Evolutionary conservation across 2,329 filamentous ascomycete genomes (phyloP), one percentile per base, ranked within the genome.

Genomic region (Didymella segeticola): DNA sequence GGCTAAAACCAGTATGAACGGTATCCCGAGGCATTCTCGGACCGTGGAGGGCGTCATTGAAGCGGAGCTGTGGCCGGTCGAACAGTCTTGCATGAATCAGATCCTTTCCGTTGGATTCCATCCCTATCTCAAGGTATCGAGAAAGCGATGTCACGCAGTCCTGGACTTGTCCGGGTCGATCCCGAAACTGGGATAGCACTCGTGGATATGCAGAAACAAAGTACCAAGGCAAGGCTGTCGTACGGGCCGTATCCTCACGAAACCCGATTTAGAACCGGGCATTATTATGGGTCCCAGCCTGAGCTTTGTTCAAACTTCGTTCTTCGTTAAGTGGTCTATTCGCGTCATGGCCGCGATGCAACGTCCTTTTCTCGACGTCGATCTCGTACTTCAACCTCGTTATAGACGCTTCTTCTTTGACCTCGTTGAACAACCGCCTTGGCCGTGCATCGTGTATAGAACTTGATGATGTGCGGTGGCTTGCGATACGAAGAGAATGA

Each of bases 41-140:
- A 36, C 46, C 23, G 50, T 57, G n/a, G 50, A 55, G 26, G 55
- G 51, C 23, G 46, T 56, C 15, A 47, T 53, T 19, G 42, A 56
- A 31, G 48, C 42, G 9, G 53, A 43, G n/a, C 11, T 53, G n/a
- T 41, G 22, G 23, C 19, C 12, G 30, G 20, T 15, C 11, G 22
- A 26, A n/a, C 36, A 41, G n/a, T 27, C 36, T 5, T 50, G 17
- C 31, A 4, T 15, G 19, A n/a, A n/a, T 31, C 14, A 8, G 10
- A 14, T 14, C 4, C 7, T 30, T 4, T n/a, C 8, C 4, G 29
- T n/a, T n/a, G n/a, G n/a, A n/a, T n/a, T n/a, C n/a, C n/a, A n/a
- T n/a, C n/a, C n/a, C n/a, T n/a, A 30, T 30, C 4, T 30, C 14
- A 30, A 4, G 29, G 14, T 9, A 4, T 12, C 8, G 11, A 30